Base-by-base conservation (phyloP, 1,284 basidiomycete genomes). In the Golubevia sp. region DNA sequence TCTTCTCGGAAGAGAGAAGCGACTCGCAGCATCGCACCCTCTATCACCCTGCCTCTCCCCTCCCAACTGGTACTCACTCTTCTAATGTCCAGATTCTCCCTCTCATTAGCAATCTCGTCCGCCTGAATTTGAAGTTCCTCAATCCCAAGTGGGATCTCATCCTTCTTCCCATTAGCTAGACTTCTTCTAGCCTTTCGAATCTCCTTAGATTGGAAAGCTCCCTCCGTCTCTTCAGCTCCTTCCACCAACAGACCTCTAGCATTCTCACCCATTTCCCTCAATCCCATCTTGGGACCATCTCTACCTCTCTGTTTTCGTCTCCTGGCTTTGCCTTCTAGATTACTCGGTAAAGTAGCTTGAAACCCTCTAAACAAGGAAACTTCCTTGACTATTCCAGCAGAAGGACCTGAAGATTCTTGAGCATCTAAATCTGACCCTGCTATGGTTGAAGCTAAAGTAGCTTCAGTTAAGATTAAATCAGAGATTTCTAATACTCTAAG, bases 321-420 rank as follows among this genome's bases (percentile, higher is more conserved):
- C 18, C 77, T 69, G 52, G 62, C 59, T 27, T 73, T 66, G 8
- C 74, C 74, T 13, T 74, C 68, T 21, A 72, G 63, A 27, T 73
- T 70, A 50, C 71, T 71, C 25, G 80, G 80, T 58, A 77, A 62
- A 7, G 80, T 82, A 2, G 80, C 80, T 59, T 82, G 66, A 59
- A 77, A 83, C n/a, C 80, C 80, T 44, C 79, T 67, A 13, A 83
- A 69, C 8, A 83, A 73, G 20, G 74, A 77, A 38, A 83, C 76
- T 3, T 79, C 68, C 21, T 60, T 60, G 13, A 57, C 68, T 44
- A 55, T 56, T 1, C 59, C 61, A 56, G 51, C 56, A 62, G 48
- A 59, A 5, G 53, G 44, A 20, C 38, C 57, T 13, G 51, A 25
- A n/a, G 30, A 44, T 15, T 48, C 56, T n/a, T 24, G 27, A 20